Evolutionary conservation across 106 monocot genomes (phyloP).

Genomic region (Dendrobium chrysotoxum): DNA sequence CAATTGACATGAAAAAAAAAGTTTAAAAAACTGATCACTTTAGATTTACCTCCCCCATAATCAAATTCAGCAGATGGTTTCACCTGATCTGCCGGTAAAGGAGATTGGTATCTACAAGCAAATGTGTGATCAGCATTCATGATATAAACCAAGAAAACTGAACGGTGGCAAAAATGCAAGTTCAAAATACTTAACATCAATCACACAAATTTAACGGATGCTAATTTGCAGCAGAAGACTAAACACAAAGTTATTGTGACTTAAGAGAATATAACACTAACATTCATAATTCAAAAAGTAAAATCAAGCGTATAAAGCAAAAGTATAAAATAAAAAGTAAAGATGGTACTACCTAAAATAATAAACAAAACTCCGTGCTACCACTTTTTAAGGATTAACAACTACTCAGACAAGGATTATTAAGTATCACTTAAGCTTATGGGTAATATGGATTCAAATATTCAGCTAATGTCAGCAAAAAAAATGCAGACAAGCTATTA

Average conservation of each 20-base stretch:
- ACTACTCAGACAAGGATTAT: too few relatives aligned
- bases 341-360: background rate
- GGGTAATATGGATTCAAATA: too few relatives aligned
- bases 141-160: background rate
- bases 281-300: background rate
- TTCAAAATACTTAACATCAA: background rate
- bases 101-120: conserved; percentile 29
- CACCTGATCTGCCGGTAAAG: conserved; percentile 29
- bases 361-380: background rate
- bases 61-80: conserved; percentile 25
- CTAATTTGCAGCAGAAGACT: too few relatives aligned
- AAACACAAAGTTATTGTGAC: too few relatives aligned
- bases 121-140: background rate
- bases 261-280: background rate
- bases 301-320: background rate
- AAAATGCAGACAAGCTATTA: too few relatives aligned
- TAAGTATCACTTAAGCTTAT: too few relatives aligned
- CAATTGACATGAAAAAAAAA: background rate
- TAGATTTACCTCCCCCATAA: conserved; percentile 20
- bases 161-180: background rate
- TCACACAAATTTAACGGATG: background rate
- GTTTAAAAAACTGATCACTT: background rate
- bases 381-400: too few relatives aligned
- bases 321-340: background rate
- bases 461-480: too few relatives aligned